Conservation (phyloP, 2,329 filamentous ascomycete genomes). For the Fusarium austroafricanum region DNA sequence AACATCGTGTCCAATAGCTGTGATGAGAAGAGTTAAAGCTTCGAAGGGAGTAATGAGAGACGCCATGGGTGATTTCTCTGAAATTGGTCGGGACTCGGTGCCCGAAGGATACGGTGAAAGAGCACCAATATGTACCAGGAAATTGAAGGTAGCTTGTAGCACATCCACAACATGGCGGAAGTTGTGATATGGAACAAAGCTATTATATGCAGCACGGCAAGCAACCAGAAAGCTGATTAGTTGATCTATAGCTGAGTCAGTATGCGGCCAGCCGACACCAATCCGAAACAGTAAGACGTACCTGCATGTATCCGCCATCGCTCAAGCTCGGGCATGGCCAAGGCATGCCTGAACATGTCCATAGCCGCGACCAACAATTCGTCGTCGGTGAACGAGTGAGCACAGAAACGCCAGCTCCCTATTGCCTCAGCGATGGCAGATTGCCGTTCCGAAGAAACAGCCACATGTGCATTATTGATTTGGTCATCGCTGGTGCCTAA, state of each 20-base stretch:
- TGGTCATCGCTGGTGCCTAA: slow-evolving; percentile 71
- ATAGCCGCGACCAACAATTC: slow-evolving; percentile 88
- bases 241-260: slow-evolving; percentile 71
- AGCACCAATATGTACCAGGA: slow-evolving; percentile 82
- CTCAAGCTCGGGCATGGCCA: slow-evolving; percentile 83
- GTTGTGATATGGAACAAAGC: slow-evolving; percentile 96
- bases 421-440: slow-evolving; percentile 75
- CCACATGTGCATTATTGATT: slow-evolving; percentile 73
- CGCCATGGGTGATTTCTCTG: slow-evolving; percentile 73
- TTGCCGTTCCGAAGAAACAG: slow-evolving; percentile 74
- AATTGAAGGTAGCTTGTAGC: slow-evolving; percentile 91
- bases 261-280: slow-evolving; percentile 33
- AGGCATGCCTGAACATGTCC: slow-evolving; percentile 89
- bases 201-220: slow-evolving; percentile 94
- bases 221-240: slow-evolving; percentile 87
- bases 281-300: slow-evolving; percentile 57
- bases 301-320: slow-evolving; percentile 83
- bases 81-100: slow-evolving; percentile 45
- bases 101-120: slow-evolving; percentile 73
- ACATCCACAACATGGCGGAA: slow-evolving; percentile 98
- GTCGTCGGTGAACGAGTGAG: slow-evolving; percentile 89
- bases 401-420: slow-evolving; percentile 87
- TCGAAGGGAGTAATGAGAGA: slow-evolving; percentile 86
- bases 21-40: slow-evolving; percentile 87
- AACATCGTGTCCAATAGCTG: slow-evolving; percentile 97